Base-by-base conservation (phyloP, 495 filamentous ascomycete genomes). In the Penicillium psychrofluorescens region DNA sequence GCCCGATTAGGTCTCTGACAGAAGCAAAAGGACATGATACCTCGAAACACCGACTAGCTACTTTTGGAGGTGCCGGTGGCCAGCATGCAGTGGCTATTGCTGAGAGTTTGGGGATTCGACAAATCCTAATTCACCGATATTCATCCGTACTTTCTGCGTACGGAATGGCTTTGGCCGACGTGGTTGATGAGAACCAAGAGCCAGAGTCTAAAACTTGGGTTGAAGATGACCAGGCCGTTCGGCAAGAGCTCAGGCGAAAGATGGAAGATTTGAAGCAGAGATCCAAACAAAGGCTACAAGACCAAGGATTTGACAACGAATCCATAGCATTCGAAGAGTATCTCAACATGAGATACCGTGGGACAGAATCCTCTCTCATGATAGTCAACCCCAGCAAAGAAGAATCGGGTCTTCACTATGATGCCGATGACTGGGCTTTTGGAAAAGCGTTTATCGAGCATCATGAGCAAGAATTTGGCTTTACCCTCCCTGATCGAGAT, bases 31-130 rank as follows among this genome's bases (percentile, higher is more conserved):
- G 92, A 1, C 84, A 95, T 55, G 89, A 95, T 60, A 91, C 90
- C 2, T 88, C 87, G 4, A 85, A 84, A 53, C 92, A 97, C 63
- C 72, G 88, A 7, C 74, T 97, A 34, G 90, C 90, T 1, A 90
- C 86, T 0, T 97, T 98, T 67, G 92, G 92, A 14, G 92, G 92
- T 27, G 92, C 92, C 1, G 92, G 92, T 38, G 92, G 92, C 2
- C 92, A 98, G 59, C 92, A 98, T 55, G 92, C 92, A 6, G 86
- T 92, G 12, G 89, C 88, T n/a, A 95, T 98, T 54, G 92, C 91
- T 9, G 85, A 90, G 51, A 84, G 83, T 13, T 71, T 98, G 13
- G 90, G 91, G 0, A 88, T 98, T 51, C 75, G 70, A 28, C 86
- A 94, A 59, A 91, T 95, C 31, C 68, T 98, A 4, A 75, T 98